Evolutionary conservation across 495 filamentous ascomycete species (phyloP), one percentile per base, ranked within the genome.

Genomic region (Trichoderma reesei): DNA sequence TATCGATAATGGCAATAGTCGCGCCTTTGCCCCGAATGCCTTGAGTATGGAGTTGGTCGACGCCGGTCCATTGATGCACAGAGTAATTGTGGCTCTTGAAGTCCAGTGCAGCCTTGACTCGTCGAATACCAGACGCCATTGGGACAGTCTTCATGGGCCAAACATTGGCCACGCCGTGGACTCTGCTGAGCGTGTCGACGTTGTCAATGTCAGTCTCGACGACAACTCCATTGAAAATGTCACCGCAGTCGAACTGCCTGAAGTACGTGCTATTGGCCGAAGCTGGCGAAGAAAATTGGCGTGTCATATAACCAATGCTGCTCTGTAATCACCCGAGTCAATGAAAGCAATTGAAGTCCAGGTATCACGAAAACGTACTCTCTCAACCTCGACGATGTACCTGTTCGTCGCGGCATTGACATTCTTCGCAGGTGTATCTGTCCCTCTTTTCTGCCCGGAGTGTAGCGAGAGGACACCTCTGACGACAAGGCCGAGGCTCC

Each of bases 1-100:
- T 76, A 59, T 82, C 80, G 6, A 82, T 70, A 44, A 73, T 37
- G 13, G 70, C 73, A 46, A 75, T 56, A 1, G 64, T 66, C 20
- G 66, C 72, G 6, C 72, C 72, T 48, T 70, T 67, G 5, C 73
- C 73, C 33, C 68, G 63, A 46, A 75, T 68, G 10, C 73, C 73
- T 36, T 59, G 62, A n/a, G 59, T 59, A 39, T 75, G 73, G 0
- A 73, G 63, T 37, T 68, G 69, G 56, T 75, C 72, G 7, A 75
- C 73, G 16, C 73, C 71, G 0, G 71, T 75, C 14, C 54, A 68
- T 20, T 64, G 64, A 56, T 75, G 73, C 13, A 70, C 65, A 1
- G 70, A 70, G 60, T 75, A 75, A 63, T 73, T 72, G 9, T 54
- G 56, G 0, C 66, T 65, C 14, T 67, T 18, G 13, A 66, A 67